Base-by-base conservation (phyloP, 2,329 filamentous ascomycete genomes). In the Diaporthe australafricana region DNA sequence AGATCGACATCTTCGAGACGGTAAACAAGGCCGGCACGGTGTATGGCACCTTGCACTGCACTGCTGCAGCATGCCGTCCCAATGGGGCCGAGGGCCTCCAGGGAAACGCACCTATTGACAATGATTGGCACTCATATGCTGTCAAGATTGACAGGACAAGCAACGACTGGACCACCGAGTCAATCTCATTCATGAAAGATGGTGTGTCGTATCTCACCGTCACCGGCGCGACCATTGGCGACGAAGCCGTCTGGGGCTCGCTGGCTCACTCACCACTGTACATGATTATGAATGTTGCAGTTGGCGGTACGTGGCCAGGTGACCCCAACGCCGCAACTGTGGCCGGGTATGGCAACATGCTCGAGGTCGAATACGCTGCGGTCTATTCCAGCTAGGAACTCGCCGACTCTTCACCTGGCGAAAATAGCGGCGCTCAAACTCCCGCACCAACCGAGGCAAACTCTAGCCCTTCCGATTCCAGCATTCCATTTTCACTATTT, bases 1-100 rank as follows among this genome's bases (percentile, higher is more conserved):
- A 90, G 82, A 81, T 90, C 63, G 88, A 90, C 77, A 86, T 90
- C 75, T 82, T 90, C 77, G 88, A 90, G 82, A 85, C 84, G 70
- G 79, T 89, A 76, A 87, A 89, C 78, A 88, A 88, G 12, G 68
- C 81, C 50, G 78, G 79, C 5, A 82, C 80, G 1, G 87, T 80
- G 14, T 84, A 86, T 68, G 87, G 85, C 35, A 88, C 86, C 11
- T 79, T 85, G 3, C 88, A 90, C 81, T 90, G 88, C 79, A 85
- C 86, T 30, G 73, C 73, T 25, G 11, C 32, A 7, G 42, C 67
- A 12, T 90, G 88, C 82, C 83, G 86, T 56, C 85, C 86, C 1
- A 77, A 68, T 30, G 88, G 87, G 7, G 79, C 83, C 17, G 53
- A 60, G n/a, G 79, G 81, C 17, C 70, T 70, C 14, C 60, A 68